Conservation (phyloP, 1,284 basidiomycete species). For the Sanghuangporus sanghuang region DNA sequence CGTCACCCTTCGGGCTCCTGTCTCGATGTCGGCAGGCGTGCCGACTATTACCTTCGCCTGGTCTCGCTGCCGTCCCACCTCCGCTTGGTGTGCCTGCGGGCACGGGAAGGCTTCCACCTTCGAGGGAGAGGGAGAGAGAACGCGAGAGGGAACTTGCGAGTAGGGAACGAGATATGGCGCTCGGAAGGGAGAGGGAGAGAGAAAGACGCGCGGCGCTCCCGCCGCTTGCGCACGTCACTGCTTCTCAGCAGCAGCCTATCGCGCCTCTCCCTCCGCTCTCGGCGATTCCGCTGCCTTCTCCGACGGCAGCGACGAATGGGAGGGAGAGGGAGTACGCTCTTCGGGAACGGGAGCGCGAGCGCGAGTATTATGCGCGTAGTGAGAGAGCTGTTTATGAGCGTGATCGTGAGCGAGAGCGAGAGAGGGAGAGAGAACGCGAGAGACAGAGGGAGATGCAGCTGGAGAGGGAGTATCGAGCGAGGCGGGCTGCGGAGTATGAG, state of each 20-base stretch:
- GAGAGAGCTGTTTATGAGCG: not conserved
- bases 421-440: not conserved
- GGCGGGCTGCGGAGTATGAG: not conserved
- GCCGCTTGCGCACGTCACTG: not conserved
- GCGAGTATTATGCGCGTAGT: not conserved
- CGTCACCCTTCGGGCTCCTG: not conserved
- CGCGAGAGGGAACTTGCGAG: not conserved
- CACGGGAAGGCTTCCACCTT: not conserved
- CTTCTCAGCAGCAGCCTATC: not conserved
- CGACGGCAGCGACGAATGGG: not conserved
- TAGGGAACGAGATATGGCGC: not conserved
- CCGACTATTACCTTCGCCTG: not conserved
- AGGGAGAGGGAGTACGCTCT: not conserved
- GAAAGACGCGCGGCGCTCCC: slow-evolving; percentile 1
- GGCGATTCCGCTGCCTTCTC: not conserved
- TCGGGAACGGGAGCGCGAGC: not conserved
- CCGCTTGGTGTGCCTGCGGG: not conserved
- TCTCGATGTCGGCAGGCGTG: not conserved
- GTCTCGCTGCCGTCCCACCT: not conserved
- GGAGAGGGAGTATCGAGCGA: slow-evolving; percentile 7
- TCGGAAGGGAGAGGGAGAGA: not conserved
- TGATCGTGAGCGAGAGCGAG: not conserved
- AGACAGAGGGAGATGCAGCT: slow-evolving; percentile 9
- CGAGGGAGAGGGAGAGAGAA: not conserved
- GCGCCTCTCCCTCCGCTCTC: slow-evolving; percentile 6